These are phyloP conservation scores for Cymbopogon citratus DNA, from an alignment of 176 grass and related monocot genomes.

Conservation along the genomic window DNA sequence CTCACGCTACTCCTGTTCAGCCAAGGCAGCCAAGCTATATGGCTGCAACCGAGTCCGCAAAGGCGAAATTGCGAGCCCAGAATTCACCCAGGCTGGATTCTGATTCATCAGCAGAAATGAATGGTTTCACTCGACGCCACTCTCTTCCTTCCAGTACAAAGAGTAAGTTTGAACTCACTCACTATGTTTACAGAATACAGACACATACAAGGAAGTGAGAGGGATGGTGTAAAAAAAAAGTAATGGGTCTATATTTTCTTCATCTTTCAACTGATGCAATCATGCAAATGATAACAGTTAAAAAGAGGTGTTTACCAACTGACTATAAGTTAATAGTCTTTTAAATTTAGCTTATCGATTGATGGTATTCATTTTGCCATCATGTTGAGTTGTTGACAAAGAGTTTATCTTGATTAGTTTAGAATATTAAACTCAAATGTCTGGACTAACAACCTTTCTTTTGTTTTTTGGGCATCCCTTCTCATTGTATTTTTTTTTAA, in stretches of 20 bases:
- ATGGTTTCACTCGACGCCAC: conserved; percentile 50
- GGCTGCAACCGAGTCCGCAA: conserved; percentile 68
- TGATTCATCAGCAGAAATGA: conserved; percentile 58
- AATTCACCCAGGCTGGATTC: conserved; percentile 53
- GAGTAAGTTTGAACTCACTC: conserved; percentile 59
- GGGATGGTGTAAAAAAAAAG: conserved; percentile 32
- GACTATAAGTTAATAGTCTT: not conserved
- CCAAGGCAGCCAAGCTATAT: conserved; percentile 87
- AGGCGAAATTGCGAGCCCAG: conserved; percentile 75
- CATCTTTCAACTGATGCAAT: conserved; percentile 15
- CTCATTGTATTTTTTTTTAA: not conserved
- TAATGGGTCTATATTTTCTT: conserved; percentile 35
- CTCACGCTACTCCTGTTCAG: conserved; percentile 34
- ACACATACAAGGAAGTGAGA: conserved; percentile 26
- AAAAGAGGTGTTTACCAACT: not conserved
- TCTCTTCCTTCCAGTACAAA: conserved; percentile 70
- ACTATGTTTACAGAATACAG: not conserved
- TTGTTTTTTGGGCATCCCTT: not conserved
- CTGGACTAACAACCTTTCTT: not conserved
- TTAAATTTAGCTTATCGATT: not conserved
- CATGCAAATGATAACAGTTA: conserved; percentile 33
- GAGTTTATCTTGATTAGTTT: not conserved
- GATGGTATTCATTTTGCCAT: not conserved
- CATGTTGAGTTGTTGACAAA: not conserved
- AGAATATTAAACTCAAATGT: not conserved